Percentiles rank a stretch among this genome's conserved stretches.
phyloP scores from a whole-genome alignment of 2,329 filamentous ascomycete genomes.

The Penicillium expansum region DNA sequence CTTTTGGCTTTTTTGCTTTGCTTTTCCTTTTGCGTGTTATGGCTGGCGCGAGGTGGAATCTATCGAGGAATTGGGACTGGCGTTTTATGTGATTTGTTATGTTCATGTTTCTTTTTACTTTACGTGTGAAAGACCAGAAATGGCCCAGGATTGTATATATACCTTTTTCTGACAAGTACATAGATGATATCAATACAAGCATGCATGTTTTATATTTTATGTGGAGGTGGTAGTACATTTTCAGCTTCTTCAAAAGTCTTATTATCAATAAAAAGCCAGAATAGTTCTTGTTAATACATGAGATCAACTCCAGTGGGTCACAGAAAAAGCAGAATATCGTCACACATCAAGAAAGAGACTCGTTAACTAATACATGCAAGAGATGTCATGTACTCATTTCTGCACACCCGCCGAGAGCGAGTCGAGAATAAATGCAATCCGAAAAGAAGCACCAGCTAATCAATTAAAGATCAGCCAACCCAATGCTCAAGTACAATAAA shows the following conservation, averaged over 20 bases:
- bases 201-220: background rate
- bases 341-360: constrained; percentile 6
- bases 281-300: background rate
- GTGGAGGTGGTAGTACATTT: background rate
- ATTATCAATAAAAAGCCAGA: background rate
- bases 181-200: background rate
- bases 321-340: constrained; percentile 5
- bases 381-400: constrained; percentile 7
- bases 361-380: constrained; percentile 13
- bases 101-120: too few species aligned
- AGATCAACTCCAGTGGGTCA: background rate
- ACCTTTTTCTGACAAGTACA: background rate
- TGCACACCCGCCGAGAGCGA: background rate
- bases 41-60: background rate
- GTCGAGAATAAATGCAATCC: background rate
- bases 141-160: background rate
- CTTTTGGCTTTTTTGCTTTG: background rate
- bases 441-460: background rate
- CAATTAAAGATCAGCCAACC: background rate
- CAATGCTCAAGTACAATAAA: background rate
- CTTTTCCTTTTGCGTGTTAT: background rate
- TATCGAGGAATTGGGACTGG: background rate
- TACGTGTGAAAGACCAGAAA: background rate
- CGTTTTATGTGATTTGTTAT: background rate
- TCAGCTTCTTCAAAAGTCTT: background rate